Base-by-base conservation (phyloP, 2,329 filamentous ascomycete genomes). In the Aspergillus clavatus region DNA sequence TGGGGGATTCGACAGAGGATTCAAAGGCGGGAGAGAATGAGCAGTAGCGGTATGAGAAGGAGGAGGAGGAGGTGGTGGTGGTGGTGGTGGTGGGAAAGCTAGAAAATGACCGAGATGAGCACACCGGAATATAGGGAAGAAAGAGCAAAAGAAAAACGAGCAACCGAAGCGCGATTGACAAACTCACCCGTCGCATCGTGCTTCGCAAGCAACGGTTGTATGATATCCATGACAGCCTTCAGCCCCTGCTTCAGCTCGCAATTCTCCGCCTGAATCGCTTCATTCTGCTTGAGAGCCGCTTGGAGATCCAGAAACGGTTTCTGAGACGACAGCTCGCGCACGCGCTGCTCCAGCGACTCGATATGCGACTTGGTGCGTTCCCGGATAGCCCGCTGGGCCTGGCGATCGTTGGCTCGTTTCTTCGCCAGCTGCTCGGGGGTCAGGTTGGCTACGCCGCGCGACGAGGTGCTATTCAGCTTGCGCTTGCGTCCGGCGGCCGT, bases 371-470 rank as follows among this genome's bases (percentile, higher is more conserved):
- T 88, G 22, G 87, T 93, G 44, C 88, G 81, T 70, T 91, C 86
- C 33, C 88, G 79, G 48, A 94, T 93, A 29, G 87, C 87, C 39
- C 88, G 80, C 65, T 95, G 88, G 23, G 88, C 89, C 66, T 94
- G 87, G 46, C 88, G 83, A 64, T 94, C 88, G 78, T 95, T 95
- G 60, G 88, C 87, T 53, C 90, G 79, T 74, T 95, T 96, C 67
- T 89, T 86, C 23, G 86, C 87, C 47, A 95, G 79, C 69, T 95
- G 90, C 50, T 90, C 86, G 5, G 89, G 86, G 8, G 88, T 94
- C 62, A 95, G 77, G 60, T 87, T 91, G 52, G 89, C 88, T 45
- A 95, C 89, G 52, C 87, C 89, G 55, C 89, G 81, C 47, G 85
- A 72, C 37, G 68, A 66, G 19, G 65, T 53, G 46, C 58, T 67